A percentile compares a stretch with the other conserved stretches of the same genome.
Evolutionary conservation across 495 filamentous ascomycete genomes (phyloP).

Genomic region (Penicillium lividum): DNA sequence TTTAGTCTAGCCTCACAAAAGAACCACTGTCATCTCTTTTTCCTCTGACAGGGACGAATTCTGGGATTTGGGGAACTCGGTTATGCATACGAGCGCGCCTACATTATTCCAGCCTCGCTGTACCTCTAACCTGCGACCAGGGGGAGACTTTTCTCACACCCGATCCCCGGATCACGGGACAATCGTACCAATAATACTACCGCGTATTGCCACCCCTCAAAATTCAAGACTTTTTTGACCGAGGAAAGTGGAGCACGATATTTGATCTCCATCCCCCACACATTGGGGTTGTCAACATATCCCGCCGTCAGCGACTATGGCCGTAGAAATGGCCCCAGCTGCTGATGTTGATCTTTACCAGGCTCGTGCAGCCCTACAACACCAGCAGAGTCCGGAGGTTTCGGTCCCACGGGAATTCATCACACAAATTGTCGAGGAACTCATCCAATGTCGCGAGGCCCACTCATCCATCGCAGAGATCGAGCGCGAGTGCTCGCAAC

Average conservation of each 20-base stretch:
- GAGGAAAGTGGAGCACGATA: neutral
- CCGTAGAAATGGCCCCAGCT: slow-evolving; percentile 19
- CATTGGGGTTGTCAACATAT: neutral
- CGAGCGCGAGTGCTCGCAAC: slow-evolving; percentile 52
- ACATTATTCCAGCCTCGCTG: slow-evolving; percentile 5
- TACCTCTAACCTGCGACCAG: slow-evolving; percentile 7
- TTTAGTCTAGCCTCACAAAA: neutral
- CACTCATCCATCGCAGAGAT: slow-evolving; percentile 31
- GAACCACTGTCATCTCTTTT: neutral
- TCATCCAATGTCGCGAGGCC: slow-evolving; percentile 37
- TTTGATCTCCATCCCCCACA: neutral
- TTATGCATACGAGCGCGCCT: slow-evolving; percentile 16
- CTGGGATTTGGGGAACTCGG: slow-evolving; percentile 1
- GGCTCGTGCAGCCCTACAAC: slow-evolving; percentile 64
- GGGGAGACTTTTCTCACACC: slow-evolving; percentile 3
- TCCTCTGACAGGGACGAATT: neutral
- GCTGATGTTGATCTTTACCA: slow-evolving; percentile 61
- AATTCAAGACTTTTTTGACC: neutral
- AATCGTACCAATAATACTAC: neutral
- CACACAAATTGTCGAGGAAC: slow-evolving; percentile 52
- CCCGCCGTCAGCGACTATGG: slow-evolving; percentile 17
- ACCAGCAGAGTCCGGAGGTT: slow-evolving; percentile 64
- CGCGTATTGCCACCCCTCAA: neutral
- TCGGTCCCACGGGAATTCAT: slow-evolving; percentile 61
- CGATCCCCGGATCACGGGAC: neutral